Base-by-base conservation (phyloP, 2,329 filamentous ascomycete species). In the Emmonsiellopsis sp. region DNA sequence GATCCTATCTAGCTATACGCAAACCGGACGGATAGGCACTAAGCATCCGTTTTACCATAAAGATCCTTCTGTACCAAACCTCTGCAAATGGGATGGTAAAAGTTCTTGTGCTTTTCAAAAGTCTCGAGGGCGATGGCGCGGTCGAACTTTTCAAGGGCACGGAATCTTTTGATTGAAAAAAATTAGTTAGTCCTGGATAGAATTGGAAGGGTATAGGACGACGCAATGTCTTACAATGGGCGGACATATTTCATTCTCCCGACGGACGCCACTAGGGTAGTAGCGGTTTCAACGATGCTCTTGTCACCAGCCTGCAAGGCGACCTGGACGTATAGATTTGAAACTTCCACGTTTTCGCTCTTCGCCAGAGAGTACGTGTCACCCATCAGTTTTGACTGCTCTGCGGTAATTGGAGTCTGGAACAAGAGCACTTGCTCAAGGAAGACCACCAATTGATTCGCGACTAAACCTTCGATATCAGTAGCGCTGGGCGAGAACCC, bases 201-300 rank as follows among this genome's bases (percentile, higher is more conserved):
- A 8, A 26, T 26, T 34, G 6, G 26, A 20, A 31, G 13, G 15
- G 16, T 13, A 30, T 10, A 9, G 37, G 44, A 50, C 3, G 10
- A 32, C 31, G 10, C 8, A 5, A 10, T 26, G 40, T 60, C 69
- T 65, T 67, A 96, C 65, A 97, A 72, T 20, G 92, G 89, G 47
- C 92, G 79, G 55, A 97, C 92, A 70, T 92, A 97, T 79, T 97
- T 97, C 93, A 98, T 97, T 54, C 93, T 78, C 10, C 93, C 93
- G 26, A 96, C 90, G 51, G 79, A 78, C 34, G 88, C 87, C 40
- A 97, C 76, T 53, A 96, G 75, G 55, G 87, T 81, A 1, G 86
- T 83, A 0, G 89, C 82, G 1, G 85, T 84, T 55, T 81, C 67
- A 63, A 92, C 89, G 38, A 86, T 81, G 54, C 77, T 80, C 50